phyloP scores from a whole-genome alignment of 495 filamentous ascomycete species.

The Aspergillus sparsus region DNA sequence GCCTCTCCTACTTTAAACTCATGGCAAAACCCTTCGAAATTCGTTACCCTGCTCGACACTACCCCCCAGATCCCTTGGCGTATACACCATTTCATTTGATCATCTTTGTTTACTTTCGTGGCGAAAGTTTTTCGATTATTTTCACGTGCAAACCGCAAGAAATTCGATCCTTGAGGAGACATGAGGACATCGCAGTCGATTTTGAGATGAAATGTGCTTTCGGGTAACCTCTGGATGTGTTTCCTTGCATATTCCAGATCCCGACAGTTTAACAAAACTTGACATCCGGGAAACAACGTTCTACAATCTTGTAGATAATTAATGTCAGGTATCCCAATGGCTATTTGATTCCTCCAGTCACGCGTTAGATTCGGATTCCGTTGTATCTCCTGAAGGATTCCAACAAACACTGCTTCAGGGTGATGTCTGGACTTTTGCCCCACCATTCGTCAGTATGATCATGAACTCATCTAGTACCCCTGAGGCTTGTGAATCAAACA shows the following conservation, averaged over 20 bases:
- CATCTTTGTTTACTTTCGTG: background rate
- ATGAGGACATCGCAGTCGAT: background rate
- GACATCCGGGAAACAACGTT: background rate
- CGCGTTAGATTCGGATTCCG: no score
- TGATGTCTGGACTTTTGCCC: no score
- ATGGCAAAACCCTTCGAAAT: no score
- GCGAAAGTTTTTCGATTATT: background rate
- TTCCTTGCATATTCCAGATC: constrained; percentile 1
- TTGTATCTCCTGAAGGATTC: no score
- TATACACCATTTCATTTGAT: constrained; percentile 9
- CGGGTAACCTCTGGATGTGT: background rate
- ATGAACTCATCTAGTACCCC: no score
- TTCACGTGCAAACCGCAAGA: background rate
- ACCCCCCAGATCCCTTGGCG: background rate
- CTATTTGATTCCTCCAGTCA: background rate
- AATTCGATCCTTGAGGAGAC: background rate
- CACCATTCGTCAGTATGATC: no score
- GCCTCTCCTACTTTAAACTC: no score
- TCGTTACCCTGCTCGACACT: no score
- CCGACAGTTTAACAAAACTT: background rate
- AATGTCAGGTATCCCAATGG: background rate
- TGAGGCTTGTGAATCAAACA: no score
- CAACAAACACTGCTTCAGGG: no score
- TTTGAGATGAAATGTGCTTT: background rate
- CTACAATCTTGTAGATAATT: background rate